Conservation (phyloP, 768 basidiomycete genomes). For the Pleurotus salmoneostramineus region DNA sequence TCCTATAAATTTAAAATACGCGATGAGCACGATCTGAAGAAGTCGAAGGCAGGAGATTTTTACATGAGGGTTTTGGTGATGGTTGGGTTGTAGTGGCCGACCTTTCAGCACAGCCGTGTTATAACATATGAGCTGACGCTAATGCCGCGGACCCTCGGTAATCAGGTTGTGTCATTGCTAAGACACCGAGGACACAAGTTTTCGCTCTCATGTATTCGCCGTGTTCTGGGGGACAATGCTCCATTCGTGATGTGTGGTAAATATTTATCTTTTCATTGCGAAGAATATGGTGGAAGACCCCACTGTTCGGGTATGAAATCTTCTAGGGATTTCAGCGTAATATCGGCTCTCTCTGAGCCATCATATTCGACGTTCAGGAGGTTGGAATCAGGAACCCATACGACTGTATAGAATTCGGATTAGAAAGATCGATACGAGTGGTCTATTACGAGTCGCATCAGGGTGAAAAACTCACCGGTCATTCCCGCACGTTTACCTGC, state of each 20-base stretch:
- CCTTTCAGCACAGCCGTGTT: too few relatives aligned
- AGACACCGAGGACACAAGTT: neutral
- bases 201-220: neutral
- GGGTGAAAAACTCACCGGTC: constrained; percentile 51
- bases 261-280: constrained; percentile 1
- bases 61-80: neutral
- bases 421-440: too few relatives aligned
- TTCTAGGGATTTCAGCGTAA: constrained; percentile 56
- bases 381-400: constrained; percentile 82
- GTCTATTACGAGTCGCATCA: neutral
- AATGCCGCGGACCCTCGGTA: too few relatives aligned
- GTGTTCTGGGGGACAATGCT: neutral
- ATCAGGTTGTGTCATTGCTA: too few relatives aligned
- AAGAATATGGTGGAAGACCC: constrained; percentile 71
- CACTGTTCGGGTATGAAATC: constrained; percentile 79
- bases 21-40: neutral
- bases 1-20: neutral
- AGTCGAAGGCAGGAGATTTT: neutral
- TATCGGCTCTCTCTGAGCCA: constrained; percentile 52
- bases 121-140: too few relatives aligned
- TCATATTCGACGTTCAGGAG: constrained; percentile 48
- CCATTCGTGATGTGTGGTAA: too few relatives aligned
- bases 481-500: constrained; percentile 84
- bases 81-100: too few relatives aligned
- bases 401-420: constrained; percentile 39